These are phyloP conservation scores for Penicillium flavigenum DNA, from an alignment of 495 filamentous ascomycete species.

Conservation along the genomic window DNA sequence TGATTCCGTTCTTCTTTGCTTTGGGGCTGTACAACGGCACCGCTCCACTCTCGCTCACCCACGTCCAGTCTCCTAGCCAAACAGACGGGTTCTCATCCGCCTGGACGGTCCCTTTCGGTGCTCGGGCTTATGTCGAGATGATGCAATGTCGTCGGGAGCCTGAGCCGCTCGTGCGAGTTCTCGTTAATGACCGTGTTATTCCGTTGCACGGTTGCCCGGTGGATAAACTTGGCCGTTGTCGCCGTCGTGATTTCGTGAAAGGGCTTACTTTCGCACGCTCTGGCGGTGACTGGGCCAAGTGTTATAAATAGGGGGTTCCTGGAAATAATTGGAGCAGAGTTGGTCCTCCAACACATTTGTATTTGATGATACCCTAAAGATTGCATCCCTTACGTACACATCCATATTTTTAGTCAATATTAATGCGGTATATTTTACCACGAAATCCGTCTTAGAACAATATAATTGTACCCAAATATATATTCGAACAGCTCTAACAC, in stretches of 20 bases:
- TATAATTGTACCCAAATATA: slow-evolving; percentile 1
- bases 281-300: slow-evolving; percentile 70
- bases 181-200: slow-evolving; percentile 81
- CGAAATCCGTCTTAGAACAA: background rate
- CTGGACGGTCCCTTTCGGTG: slow-evolving; percentile 79
- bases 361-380: slow-evolving; percentile 1
- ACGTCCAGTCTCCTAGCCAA: slow-evolving; percentile 41
- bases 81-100: slow-evolving; percentile 62
- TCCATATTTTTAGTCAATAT: background rate
- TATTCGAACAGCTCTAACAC: slow-evolving; percentile 2
- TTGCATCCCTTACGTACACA: background rate
- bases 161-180: slow-evolving; percentile 66
- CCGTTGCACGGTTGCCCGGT: slow-evolving; percentile 64
- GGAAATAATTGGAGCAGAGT: background rate
- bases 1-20: slow-evolving; percentile 69
- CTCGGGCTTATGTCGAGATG: slow-evolving; percentile 78
- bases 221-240: slow-evolving; percentile 68
- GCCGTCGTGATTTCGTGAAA: slow-evolving; percentile 61
- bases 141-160: slow-evolving; percentile 58
- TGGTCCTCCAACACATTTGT: background rate
- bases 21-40: slow-evolving; percentile 71
- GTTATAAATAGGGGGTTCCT: slow-evolving; percentile 45
- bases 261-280: slow-evolving; percentile 67
- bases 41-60: slow-evolving; percentile 44
- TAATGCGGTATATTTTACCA: background rate